phyloP scores from a whole-genome alignment of 2,329 filamentous ascomycete species.

The Parascedosporium putredinis region DNA sequence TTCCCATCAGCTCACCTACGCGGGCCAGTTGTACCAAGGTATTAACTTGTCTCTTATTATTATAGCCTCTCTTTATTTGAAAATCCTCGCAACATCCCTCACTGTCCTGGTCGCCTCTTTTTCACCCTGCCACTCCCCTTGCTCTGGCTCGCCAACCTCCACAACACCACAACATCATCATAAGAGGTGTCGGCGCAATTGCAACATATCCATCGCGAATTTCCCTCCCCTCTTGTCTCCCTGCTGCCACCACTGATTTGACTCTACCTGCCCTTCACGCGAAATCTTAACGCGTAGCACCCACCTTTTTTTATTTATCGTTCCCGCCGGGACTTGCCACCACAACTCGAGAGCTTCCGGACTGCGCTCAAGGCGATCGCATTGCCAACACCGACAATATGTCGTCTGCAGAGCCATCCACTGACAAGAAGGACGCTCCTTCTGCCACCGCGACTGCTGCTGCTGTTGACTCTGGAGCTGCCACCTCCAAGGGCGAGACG shows the following conservation, averaged over 20 bases:
- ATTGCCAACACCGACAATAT: slow-evolving; percentile 6
- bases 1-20: background rate
- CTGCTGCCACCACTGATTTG: background rate
- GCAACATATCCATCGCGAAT: slow-evolving; percentile 3
- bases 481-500: slow-evolving; percentile 16
- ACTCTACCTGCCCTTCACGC: background rate
- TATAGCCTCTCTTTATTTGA: background rate
- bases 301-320: background rate
- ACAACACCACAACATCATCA: slow-evolving; percentile 6
- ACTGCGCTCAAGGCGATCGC: slow-evolving; percentile 2
- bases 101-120: background rate
- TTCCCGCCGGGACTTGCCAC: background rate
- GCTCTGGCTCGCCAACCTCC: slow-evolving; percentile 1
- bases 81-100: slow-evolving; percentile 9
- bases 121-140: background rate
- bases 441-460: slow-evolving; percentile 8
- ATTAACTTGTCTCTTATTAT: background rate
- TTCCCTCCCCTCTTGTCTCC: background rate
- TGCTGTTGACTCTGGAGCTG: slow-evolving; percentile 17
- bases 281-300: slow-evolving; percentile 4
- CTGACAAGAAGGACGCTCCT: slow-evolving; percentile 11
- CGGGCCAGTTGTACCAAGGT: background rate
- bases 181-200: slow-evolving; percentile 3
- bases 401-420: slow-evolving; percentile 11
- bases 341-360: background rate